phyloP scores from a whole-genome alignment of 768 basidiomycete species.

The Tulasnella sp. region DNA sequence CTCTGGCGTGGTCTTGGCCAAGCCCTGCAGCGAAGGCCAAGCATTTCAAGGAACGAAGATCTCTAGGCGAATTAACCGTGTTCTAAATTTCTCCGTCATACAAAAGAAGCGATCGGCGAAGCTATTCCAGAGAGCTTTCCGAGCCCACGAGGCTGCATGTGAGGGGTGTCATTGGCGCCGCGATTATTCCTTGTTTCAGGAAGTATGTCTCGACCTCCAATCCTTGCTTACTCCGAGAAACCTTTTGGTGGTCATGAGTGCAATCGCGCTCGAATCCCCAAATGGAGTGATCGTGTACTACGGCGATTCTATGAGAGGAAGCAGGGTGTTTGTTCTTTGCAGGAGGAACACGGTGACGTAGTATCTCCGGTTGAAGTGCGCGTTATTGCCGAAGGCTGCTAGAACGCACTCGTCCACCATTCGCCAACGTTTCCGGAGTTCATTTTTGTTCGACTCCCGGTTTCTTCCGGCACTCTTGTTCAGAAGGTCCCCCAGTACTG shows the following conservation, averaged over 20 bases:
- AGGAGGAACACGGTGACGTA: neutral
- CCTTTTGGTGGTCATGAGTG: neutral
- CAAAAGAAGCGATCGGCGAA: neutral
- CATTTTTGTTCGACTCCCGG: neutral
- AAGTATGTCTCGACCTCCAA: neutral
- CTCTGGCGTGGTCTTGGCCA: neutral
- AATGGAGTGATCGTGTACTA: neutral
- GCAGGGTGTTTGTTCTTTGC: neutral
- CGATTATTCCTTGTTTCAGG: conserved; percentile 13
- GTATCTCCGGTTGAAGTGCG: neutral
- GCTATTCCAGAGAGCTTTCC: neutral
- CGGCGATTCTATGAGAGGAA: neutral
- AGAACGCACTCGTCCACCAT: neutral
- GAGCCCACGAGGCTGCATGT: neutral
- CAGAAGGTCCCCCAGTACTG: neutral
- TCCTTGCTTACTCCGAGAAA: neutral
- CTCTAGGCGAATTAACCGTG: neutral
- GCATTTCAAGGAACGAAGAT: neutral
- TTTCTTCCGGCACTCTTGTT: neutral
- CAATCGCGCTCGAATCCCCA: neutral
- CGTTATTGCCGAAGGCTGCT: neutral
- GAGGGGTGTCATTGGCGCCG: neutral
- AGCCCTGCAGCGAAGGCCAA: neutral
- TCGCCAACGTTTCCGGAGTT: neutral
- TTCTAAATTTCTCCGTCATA: neutral